These are phyloP conservation scores for Suillus decipiens DNA, from an alignment of 768 basidiomycete genomes.

Conservation along the genomic window DNA sequence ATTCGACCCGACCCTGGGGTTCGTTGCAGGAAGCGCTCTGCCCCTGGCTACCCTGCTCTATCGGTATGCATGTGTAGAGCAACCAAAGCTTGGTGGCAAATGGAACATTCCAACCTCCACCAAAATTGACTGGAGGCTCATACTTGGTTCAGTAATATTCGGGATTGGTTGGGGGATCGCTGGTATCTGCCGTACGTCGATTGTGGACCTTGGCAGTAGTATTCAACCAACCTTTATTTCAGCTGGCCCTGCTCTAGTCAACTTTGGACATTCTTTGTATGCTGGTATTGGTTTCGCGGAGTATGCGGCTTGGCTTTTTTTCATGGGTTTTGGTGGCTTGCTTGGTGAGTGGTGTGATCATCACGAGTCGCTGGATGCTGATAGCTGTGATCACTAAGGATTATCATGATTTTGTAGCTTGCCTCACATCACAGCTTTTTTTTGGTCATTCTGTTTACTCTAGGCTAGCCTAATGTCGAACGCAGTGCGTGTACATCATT, in stretches of 20 bases:
- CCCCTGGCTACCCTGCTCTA: slow-evolving; percentile 49
- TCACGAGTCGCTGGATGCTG: not conserved
- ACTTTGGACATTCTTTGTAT: slow-evolving; percentile 52
- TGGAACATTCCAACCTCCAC: slow-evolving; percentile 44
- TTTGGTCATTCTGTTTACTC: not conserved
- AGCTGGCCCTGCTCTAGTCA: slow-evolving; percentile 68
- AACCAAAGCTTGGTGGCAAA: slow-evolving; percentile 44
- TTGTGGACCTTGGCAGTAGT: not conserved
- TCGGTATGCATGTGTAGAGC: slow-evolving; percentile 36
- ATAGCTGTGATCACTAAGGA: too few relatives aligned
- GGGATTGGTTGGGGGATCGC: slow-evolving; percentile 63
- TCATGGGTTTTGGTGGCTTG: slow-evolving; percentile 29
- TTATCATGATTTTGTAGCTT: not conserved
- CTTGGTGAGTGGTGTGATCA: slow-evolving; percentile 3
- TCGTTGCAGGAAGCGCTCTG: slow-evolving; percentile 54
- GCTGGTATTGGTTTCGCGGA: slow-evolving; percentile 35
- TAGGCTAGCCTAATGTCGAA: not conserved
- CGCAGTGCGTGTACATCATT: not conserved
- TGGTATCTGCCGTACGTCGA: slow-evolving; percentile 60
- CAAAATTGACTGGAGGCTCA: slow-evolving; percentile 45
- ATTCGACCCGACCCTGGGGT: slow-evolving; percentile 59
- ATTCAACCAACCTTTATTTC: slow-evolving; percentile 11
- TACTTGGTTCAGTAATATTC: slow-evolving; percentile 56
- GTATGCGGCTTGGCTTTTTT: slow-evolving; percentile 42
- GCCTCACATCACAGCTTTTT: not conserved